Base-by-base conservation (phyloP, 768 basidiomycete genomes). In the Boletales sp. region DNA sequence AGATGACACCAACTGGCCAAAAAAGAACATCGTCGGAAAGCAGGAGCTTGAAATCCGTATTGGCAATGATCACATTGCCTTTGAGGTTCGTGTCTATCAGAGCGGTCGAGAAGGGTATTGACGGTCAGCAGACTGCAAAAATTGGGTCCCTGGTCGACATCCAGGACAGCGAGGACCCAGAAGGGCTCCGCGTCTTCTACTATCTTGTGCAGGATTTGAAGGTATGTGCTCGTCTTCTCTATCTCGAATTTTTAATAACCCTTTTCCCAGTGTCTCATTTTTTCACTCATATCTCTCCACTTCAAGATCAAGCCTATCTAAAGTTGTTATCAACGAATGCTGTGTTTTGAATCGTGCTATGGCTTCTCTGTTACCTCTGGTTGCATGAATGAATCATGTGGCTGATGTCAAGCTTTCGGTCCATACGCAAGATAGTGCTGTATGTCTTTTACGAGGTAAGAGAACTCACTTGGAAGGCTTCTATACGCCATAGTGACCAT, bases 301-400 rank as follows among this genome's bases (percentile, higher is more conserved):
- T 98, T 99, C 87, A 98, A 98, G 76, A 98, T 99, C 80, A 98
- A 99, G 79, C 97, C 97, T 14, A 97, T 93, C 60, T 93, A 83
- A 72, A 45, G 13, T 34, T 45, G 32, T 38, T 27, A 13, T 27
- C 24, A 15, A 39, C 31, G 21, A 21, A 14, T 48, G 38, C 50
- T 30, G 50, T 51, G 43, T 40, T 19, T 30, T 27, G 31, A 48
- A 39, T 48, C 43, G n/a, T 14, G 34, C 27, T 47, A 29, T 42
- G 40, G 36, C 35, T 40, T 30, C 46, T 30, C 13, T 11, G 17
- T 30, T 34, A 32, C 38, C 35, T 40, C 31, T 40, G 30, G 47
- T 54, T 29, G 32, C 47, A 38, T 55, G 44, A 45, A 46, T 47
- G 47, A 48, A 47, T 51, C 34, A 14, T 50, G 31, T 55, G 48